A percentile compares a stretch with the other conserved stretches of the same genome.
Conservation (phyloP, 2,329 filamentous ascomycete species). For the Fonsecaea multimorphosa region DNA sequence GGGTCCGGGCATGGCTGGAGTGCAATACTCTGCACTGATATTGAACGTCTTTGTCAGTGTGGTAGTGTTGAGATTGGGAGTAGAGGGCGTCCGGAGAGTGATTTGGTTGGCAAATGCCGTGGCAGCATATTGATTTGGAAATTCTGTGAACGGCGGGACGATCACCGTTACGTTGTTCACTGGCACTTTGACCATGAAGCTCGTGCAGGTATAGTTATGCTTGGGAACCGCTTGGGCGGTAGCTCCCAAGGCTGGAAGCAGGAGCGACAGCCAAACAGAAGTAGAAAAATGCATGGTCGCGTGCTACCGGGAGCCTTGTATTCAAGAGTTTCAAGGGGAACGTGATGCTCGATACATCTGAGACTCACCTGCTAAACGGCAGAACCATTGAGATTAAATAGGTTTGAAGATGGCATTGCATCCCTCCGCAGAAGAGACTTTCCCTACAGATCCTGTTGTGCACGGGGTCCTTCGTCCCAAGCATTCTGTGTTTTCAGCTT, state of each 20-base stretch:
- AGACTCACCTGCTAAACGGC: not conserved
- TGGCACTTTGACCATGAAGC: slow-evolving; percentile 31
- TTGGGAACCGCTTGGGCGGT: slow-evolving; percentile 19
- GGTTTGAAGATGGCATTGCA: not conserved
- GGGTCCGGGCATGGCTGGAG: slow-evolving; percentile 23
- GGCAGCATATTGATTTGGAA: slow-evolving; percentile 28
- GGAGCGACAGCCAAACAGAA: slow-evolving; percentile 4
- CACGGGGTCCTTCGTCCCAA: not conserved
- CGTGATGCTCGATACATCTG: not conserved
- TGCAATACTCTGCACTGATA: slow-evolving; percentile 60
- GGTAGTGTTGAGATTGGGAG: slow-evolving; percentile 67
- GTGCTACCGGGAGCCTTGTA: not conserved
- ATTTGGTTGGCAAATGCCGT: slow-evolving; percentile 58
- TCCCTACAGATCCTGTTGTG: not conserved
- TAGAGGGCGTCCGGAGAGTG: slow-evolving; percentile 85
- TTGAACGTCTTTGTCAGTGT: slow-evolving; percentile 85
- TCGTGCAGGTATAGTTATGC: slow-evolving; percentile 30
- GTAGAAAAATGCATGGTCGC: slow-evolving; percentile 20
- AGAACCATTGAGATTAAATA: not conserved
- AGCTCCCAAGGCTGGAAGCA: slow-evolving; percentile 16
- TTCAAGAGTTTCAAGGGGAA: not conserved
- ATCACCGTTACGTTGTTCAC: slow-evolving; percentile 31
- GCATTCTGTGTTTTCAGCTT: not conserved
- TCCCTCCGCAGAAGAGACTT: not conserved
- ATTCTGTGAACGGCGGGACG: slow-evolving; percentile 28